These are phyloP conservation scores for Blastosporella zonata DNA, from an alignment of 1,284 basidiomycete species.

Conservation along the genomic window DNA sequence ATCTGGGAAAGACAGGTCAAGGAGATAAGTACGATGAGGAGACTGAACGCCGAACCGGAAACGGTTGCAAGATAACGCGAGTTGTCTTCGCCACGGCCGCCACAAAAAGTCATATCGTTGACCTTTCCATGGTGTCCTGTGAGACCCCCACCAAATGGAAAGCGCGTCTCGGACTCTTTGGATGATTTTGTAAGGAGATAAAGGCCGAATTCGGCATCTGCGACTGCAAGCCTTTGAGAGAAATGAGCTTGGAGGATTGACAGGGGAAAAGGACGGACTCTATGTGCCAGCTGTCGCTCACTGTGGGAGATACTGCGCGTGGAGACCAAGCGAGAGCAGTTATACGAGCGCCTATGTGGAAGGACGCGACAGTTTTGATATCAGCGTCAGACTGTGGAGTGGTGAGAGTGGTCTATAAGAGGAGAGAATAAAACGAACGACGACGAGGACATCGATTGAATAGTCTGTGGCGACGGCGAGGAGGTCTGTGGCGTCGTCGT, in stretches of 20 bases:
- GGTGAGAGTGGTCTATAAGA: constrained; percentile 11
- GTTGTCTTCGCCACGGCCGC: constrained; percentile 62
- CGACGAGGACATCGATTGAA: constrained; percentile 63
- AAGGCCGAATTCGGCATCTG: constrained; percentile 64
- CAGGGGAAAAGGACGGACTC: constrained; percentile 44
- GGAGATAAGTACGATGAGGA: background rate
- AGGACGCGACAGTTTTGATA: constrained; percentile 57
- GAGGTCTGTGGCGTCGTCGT: constrained; percentile 62
- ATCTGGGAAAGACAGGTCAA: constrained; percentile 38
- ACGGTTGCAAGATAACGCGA: constrained; percentile 75
- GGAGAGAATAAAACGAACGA: constrained; percentile 41
- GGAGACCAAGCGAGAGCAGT: constrained; percentile 80
- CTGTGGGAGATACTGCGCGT: constrained; percentile 59
- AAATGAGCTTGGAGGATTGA: constrained; percentile 8
- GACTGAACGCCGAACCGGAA: constrained; percentile 48
- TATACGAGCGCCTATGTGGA: constrained; percentile 67
- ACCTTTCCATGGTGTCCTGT: constrained; percentile 74
- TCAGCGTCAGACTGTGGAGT: constrained; percentile 35
- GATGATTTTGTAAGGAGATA: constrained; percentile 62
- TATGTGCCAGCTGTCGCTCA: constrained; percentile 62
- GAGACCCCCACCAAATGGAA: constrained; percentile 71
- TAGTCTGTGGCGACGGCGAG: constrained; percentile 70
- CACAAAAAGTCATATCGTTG: constrained; percentile 74
- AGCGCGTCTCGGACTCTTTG: constrained; percentile 49
- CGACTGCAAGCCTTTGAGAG: constrained; percentile 55